These are phyloP conservation scores for Arctium lappa DNA, from an alignment of 129 eudicot species.

Conservation along the genomic window DNA sequence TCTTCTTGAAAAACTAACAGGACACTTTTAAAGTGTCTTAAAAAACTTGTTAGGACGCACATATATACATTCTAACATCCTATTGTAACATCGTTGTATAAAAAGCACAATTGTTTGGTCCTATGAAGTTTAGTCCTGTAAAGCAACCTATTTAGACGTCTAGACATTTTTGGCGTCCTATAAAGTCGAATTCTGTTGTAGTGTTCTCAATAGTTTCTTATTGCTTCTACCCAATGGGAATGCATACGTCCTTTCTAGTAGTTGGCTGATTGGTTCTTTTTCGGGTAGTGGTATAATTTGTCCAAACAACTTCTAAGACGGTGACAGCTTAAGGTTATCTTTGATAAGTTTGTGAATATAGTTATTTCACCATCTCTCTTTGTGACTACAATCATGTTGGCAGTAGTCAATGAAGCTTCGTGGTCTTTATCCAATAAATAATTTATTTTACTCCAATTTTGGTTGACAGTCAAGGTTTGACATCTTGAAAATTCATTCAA, in stretches of 20 bases:
- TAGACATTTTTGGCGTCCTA: background rate
- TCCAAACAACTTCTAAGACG: background rate
- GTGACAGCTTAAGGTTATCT: background rate
- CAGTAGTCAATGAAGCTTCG: background rate
- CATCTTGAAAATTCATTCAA: conserved; percentile 90
- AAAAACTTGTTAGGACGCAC: background rate
- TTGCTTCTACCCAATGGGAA: background rate
- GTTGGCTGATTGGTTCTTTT: background rate
- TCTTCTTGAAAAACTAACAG: no score
- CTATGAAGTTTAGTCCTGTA: background rate
- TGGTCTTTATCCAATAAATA: background rate
- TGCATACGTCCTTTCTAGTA: background rate
- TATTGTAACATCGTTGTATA: background rate
- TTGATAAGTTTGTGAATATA: background rate
- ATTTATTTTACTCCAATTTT: background rate
- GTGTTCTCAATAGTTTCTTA: no score
- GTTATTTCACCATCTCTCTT: background rate
- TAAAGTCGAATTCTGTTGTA: background rate
- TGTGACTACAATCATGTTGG: background rate
- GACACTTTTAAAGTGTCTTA: background rate
- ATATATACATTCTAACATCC: background rate
- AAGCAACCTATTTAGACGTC: background rate
- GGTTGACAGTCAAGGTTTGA: conserved; percentile 74
- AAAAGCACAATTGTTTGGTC: background rate
- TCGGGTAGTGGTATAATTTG: background rate